phyloP scores from a whole-genome alignment of 768 basidiomycete species.

The Lentinula boryana region DNA sequence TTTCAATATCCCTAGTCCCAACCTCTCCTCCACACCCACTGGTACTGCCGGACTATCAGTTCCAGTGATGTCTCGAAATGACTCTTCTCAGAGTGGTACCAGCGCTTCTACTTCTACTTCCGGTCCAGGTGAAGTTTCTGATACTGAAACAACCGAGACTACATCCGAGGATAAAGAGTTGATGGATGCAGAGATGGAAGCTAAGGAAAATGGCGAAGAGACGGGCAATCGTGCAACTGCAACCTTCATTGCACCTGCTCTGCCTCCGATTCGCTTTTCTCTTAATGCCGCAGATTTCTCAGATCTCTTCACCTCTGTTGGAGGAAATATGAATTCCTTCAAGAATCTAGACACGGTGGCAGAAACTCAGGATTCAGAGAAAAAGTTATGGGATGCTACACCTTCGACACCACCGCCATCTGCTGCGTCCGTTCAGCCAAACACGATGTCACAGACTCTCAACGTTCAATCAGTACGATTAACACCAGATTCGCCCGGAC shows the following conservation, averaged over 20 bases:
- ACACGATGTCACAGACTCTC: conserved; percentile 17
- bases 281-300: conserved; percentile 80
- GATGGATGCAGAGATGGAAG: not conserved
- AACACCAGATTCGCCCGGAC: not conserved
- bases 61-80: not conserved
- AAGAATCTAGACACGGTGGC: conserved; percentile 41
- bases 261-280: conserved; percentile 90
- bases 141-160: not conserved
- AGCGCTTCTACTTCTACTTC: not conserved
- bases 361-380: conserved; percentile 14
- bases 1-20: not conserved
- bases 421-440: conserved; percentile 17
- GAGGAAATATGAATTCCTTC: conserved; percentile 36
- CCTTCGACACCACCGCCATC: conserved; percentile 30
- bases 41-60: not conserved
- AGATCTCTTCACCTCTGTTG: conserved; percentile 58
- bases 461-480: not conserved
- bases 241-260: conserved; percentile 80
- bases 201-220: not conserved
- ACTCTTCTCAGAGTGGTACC: not conserved
- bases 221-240: conserved; percentile 33
- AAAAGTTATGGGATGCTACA: conserved; percentile 11
- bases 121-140: not conserved
- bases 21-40: not conserved
- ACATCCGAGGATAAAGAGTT: not conserved